phyloP scores from a whole-genome alignment of 2,329 filamentous ascomycete species.

The Neobulgaria alba region DNA sequence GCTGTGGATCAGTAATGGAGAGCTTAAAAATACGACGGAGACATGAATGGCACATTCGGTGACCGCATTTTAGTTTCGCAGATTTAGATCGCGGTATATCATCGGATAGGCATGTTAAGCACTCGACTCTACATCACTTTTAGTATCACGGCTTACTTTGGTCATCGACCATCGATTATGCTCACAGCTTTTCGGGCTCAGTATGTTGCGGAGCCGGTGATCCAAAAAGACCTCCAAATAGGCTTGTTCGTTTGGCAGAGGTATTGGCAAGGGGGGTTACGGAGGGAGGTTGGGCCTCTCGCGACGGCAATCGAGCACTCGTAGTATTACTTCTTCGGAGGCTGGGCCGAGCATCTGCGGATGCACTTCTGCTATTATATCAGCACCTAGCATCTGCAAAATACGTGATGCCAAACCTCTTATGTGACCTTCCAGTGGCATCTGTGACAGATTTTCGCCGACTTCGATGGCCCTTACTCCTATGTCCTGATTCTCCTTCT shows the following conservation, averaged over 20 bases:
- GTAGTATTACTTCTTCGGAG: constrained; percentile 22
- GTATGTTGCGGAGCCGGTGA: constrained; percentile 11
- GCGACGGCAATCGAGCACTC: constrained; percentile 15
- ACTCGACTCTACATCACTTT: constrained; percentile 49
- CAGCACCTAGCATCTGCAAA: constrained; percentile 1
- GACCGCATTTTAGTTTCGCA: constrained; percentile 66
- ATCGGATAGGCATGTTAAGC: constrained; percentile 61
- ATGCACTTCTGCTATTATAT: constrained; percentile 10
- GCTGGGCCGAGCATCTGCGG: constrained; percentile 12
- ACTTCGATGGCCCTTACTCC: constrained; percentile 15
- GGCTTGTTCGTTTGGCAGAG: constrained; percentile 9
- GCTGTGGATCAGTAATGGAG: constrained; percentile 66
- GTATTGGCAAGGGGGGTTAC: constrained; percentile 8
- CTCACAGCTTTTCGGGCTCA: constrained; percentile 26
- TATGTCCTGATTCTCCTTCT: constrained; percentile 12
- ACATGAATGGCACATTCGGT: constrained; percentile 74
- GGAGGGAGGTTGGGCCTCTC: no score
- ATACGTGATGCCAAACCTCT: constrained; percentile 14
- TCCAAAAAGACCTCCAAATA: constrained; percentile 20
- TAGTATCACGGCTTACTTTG: not conserved
- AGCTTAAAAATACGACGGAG: constrained; percentile 66
- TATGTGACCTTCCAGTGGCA: constrained; percentile 12
- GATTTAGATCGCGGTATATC: constrained; percentile 55
- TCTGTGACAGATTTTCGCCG: constrained; percentile 13
- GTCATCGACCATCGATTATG: not conserved